Percentiles rank a stretch among this genome's conserved stretches.
These are phyloP conservation scores for Backusella macrospora DNA, from an alignment of 192 early-diverging fungal species.

Conservation along the genomic window DNA sequence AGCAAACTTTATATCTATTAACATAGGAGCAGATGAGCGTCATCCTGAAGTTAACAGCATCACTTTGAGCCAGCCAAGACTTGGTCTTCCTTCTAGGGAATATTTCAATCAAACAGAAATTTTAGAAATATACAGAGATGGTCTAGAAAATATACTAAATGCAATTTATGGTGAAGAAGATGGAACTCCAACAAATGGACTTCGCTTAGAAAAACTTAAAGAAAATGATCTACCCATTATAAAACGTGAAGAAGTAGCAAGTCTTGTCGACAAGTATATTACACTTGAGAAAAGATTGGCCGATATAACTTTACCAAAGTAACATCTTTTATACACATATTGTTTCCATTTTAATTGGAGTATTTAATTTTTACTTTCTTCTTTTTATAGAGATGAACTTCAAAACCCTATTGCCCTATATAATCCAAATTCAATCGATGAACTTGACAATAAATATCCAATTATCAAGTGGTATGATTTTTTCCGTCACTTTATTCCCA, in stretches of 20 bases:
- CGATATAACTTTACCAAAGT: conserved; percentile 41
- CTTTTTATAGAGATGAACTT: conserved; percentile 43
- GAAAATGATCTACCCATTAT: neutral
- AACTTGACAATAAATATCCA: conserved; percentile 43
- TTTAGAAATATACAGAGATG: conserved; percentile 43
- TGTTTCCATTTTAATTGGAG: neutral
- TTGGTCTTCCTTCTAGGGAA: conserved; percentile 64
- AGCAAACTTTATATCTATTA: conserved; percentile 50
- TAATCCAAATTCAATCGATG: conserved; percentile 45
- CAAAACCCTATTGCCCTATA: conserved; percentile 53
- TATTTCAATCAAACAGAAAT: conserved; percentile 61
- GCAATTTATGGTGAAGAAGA: neutral
- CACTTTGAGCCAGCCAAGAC: conserved; percentile 50
- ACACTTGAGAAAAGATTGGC: conserved; percentile 62
- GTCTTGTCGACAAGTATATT: conserved; percentile 53
- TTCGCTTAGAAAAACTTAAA: neutral
- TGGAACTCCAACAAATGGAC: neutral
- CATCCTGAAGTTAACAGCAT: conserved; percentile 59
- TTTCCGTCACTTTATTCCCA: conserved; percentile 34
- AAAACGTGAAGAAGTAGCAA: neutral
- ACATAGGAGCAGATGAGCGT: conserved; percentile 56
- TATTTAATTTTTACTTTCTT: neutral
- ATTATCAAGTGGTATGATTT: conserved; percentile 46
- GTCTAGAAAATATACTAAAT: conserved; percentile 47
- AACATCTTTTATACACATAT: neutral